phyloP scores from a whole-genome alignment of 2,329 filamentous ascomycete genomes.

The Trichothecium roseum region DNA sequence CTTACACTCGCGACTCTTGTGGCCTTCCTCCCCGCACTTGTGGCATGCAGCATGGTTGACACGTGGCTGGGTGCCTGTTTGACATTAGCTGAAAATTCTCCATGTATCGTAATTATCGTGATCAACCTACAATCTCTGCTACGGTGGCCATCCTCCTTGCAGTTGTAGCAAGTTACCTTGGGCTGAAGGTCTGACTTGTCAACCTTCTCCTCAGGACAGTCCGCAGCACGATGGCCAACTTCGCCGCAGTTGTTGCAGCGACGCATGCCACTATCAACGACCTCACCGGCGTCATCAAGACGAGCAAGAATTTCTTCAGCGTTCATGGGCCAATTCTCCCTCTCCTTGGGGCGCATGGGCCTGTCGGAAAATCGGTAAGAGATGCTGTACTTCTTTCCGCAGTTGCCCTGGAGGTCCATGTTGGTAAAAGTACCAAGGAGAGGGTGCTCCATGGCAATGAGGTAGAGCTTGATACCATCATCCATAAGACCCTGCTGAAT shows the following conservation, averaged over 20 bases:
- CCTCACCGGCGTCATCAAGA: constrained; percentile 55
- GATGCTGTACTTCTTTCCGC: constrained; percentile 53
- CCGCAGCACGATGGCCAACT: constrained; percentile 51
- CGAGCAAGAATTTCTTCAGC: constrained; percentile 51
- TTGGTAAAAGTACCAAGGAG: constrained; percentile 50
- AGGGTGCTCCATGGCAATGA: constrained; percentile 53
- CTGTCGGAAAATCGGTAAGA: constrained; percentile 50
- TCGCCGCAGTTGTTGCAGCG: constrained; percentile 56
- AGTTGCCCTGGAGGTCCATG: constrained; percentile 62
- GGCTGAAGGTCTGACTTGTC: constrained; percentile 31
- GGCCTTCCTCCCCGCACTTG: constrained; percentile 53
- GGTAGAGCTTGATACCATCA: constrained; percentile 41
- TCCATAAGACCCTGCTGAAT: constrained; percentile 51
- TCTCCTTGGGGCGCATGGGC: constrained; percentile 47
- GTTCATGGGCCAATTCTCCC: constrained; percentile 47
- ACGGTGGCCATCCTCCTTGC: constrained; percentile 52
- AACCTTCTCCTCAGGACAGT: constrained; percentile 46
- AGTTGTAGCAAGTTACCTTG: constrained; percentile 54
- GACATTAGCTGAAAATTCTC: background rate
- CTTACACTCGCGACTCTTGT: constrained; percentile 42
- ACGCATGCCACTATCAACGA: constrained; percentile 46
- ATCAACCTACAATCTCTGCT: constrained; percentile 53
- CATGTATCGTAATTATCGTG: background rate
- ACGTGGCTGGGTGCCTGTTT: constrained; percentile 45
- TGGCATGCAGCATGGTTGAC: constrained; percentile 56